Percentiles rank a stretch among this genome's conserved stretches.
Evolutionary conservation across 176 grass and related monocot species (phyloP).

Genomic region (Dactylis glomerata): DNA sequence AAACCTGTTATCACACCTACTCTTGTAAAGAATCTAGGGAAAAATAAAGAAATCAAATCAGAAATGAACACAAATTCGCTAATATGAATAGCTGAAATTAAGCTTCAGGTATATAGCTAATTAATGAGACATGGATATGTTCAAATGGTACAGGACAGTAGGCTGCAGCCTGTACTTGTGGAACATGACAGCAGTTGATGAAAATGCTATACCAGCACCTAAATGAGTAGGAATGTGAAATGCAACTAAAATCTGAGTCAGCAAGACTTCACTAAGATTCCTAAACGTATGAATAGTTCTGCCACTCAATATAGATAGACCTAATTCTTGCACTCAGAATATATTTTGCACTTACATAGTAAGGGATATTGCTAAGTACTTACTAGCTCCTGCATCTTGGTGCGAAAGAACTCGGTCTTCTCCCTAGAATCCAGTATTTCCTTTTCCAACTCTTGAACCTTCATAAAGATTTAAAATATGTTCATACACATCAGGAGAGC

Average conservation of each 20-base stretch:
- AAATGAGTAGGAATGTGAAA: neutral
- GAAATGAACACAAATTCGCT: slow-evolving; percentile 16
- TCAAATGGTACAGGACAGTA: slow-evolving; percentile 3
- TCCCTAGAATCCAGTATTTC: slow-evolving; percentile 95
- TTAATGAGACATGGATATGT: neutral
- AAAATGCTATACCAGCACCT: slow-evolving; percentile 5
- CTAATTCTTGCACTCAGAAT: slow-evolving; percentile 11
- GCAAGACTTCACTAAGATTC: neutral
- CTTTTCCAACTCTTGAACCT: slow-evolving; percentile 99
- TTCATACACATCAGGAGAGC: slow-evolving; percentile 32
- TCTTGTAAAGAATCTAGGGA: slow-evolving; percentile 93
- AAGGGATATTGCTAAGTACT: slow-evolving; percentile 33
- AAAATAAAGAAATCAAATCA: slow-evolving; percentile 33
- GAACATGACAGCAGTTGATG: slow-evolving; percentile 8
- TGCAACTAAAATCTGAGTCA: slow-evolving; percentile 19
- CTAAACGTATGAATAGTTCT: neutral
- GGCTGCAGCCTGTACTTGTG: neutral
- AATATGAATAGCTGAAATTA: slow-evolving; percentile 3
- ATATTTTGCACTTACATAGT: slow-evolving; percentile 16
- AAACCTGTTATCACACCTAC: slow-evolving; percentile 95
- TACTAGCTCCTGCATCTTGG: slow-evolving; percentile 99
- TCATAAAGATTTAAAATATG: slow-evolving; percentile 40
- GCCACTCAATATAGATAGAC: neutral
- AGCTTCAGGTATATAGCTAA: neutral
- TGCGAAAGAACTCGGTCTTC: slow-evolving; percentile 86